A percentile compares a stretch with the other conserved stretches of the same genome.
Conservation (phyloP, 345 rosid genomes). For the Psidium friedrichsthalianum region DNA sequence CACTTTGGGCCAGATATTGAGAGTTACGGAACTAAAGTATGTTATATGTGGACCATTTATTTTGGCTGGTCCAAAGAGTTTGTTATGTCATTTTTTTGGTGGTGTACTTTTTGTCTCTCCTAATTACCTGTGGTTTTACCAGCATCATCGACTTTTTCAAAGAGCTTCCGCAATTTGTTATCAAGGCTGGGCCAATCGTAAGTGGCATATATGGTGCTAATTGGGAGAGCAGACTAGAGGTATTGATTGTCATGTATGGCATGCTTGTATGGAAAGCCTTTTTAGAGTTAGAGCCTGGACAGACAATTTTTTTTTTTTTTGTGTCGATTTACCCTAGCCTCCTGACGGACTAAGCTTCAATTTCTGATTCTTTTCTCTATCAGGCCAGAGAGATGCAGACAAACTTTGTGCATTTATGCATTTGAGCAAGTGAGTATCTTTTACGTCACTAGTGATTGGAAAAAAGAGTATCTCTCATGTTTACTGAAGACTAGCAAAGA, state of each 20-base stretch:
- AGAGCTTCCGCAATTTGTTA: slow-evolving; percentile 82
- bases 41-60: slow-evolving; percentile 4
- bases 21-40: slow-evolving; percentile 65
- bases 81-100: not conserved
- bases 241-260: slow-evolving; percentile 7
- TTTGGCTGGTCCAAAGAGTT: not conserved
- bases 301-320: too few relatives aligned
- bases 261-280: not conserved
- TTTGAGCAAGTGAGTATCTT: slow-evolving; percentile 63
- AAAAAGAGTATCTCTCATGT: not conserved
- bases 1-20: slow-evolving; percentile 61
- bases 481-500: not conserved
- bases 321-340: not conserved
- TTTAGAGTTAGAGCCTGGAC: not conserved
- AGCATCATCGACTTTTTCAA: slow-evolving; percentile 80
- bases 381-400: slow-evolving; percentile 87
- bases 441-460: not conserved
- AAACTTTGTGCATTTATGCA: slow-evolving; percentile 71
- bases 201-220: slow-evolving; percentile 55
- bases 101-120: not conserved
- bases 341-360: not conserved
- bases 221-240: slow-evolving; percentile 93
- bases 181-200: slow-evolving; percentile 69
- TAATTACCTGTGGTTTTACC: slow-evolving; percentile 8
- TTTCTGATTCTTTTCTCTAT: slow-evolving; percentile 4